Conservation (phyloP, 2,329 filamentous ascomycete genomes). For the Pseudogymnoascus sp. region DNA sequence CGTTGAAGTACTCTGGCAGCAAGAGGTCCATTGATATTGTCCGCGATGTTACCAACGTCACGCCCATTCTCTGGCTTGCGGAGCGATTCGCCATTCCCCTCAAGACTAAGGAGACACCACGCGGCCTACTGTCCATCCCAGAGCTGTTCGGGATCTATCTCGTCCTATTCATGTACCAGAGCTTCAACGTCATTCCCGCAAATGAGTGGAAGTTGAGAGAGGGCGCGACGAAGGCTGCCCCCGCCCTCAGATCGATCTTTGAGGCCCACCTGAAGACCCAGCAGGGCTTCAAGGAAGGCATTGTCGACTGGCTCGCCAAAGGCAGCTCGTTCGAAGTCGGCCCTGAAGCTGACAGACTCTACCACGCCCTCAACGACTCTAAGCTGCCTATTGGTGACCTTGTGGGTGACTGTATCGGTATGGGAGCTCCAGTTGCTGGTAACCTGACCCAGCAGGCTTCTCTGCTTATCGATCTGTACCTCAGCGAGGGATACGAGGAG, state of each 20-base stretch:
- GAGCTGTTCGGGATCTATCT: conserved; percentile 40
- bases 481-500: conserved; percentile 40
- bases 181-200: conserved; percentile 43
- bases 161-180: conserved; percentile 42
- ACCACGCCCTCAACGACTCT: conserved; percentile 40
- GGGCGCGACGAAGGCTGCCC: conserved; percentile 34
- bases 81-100: conserved; percentile 54
- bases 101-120: conserved; percentile 49
- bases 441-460: conserved; percentile 47
- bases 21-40: conserved; percentile 44
- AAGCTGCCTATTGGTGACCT: conserved; percentile 38
- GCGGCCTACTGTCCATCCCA: conserved; percentile 42
- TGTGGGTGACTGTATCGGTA: conserved; percentile 44
- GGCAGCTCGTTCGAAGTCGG: conserved; percentile 42
- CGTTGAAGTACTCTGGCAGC: conserved; percentile 35
- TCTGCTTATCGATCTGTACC: conserved; percentile 44
- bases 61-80: conserved; percentile 46
- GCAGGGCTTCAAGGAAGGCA: conserved; percentile 33
- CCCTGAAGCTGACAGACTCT: conserved; percentile 43
- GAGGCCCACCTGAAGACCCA: conserved; percentile 40
- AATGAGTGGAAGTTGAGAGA: conserved; percentile 43
- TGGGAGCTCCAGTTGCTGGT: conserved; percentile 42
- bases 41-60: conserved; percentile 61
- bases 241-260: conserved; percentile 34
- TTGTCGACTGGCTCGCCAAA: conserved; percentile 41